Conservation (phyloP, 1,139 yeast species). For the Hyphopichia wangnamkhiaoensis region DNA sequence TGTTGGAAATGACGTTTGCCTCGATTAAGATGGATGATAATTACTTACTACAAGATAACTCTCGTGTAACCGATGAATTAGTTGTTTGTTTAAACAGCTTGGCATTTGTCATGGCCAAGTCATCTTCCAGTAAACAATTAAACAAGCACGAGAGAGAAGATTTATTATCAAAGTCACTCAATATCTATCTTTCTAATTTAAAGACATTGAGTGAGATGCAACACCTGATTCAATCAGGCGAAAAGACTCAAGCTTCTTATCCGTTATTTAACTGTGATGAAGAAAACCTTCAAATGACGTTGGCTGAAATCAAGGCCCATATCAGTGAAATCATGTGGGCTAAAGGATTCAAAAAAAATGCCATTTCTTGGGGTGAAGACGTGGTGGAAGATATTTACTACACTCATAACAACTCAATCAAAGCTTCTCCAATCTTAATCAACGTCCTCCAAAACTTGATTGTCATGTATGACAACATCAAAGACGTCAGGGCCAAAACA, state of each 20-base stretch:
- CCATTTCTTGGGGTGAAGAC: conserved; percentile 66
- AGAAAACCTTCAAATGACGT: conserved; percentile 28
- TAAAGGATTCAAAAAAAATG: conserved; percentile 50
- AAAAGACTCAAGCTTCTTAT: conserved; percentile 28
- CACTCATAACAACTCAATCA: conserved; percentile 28
- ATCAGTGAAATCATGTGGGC: conserved; percentile 69
- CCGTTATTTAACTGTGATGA: conserved; percentile 41
- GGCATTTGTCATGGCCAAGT: conserved; percentile 34
- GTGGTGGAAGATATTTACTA: conserved; percentile 41
- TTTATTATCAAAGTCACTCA: conserved; percentile 26
- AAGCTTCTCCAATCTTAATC: conserved; percentile 31
- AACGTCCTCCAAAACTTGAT: conserved; percentile 33
- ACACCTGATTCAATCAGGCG: conserved; percentile 17
- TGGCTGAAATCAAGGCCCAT: conserved; percentile 53
- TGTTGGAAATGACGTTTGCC: conserved; percentile 33
- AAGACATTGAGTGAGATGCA: conserved; percentile 26
- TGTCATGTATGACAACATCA: conserved; percentile 31
- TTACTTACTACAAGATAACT: conserved; percentile 26
- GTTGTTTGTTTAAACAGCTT: conserved; percentile 33
- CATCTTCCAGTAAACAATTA: conserved; percentile 9
- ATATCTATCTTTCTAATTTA: conserved; percentile 41
- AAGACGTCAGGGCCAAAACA: conserved; percentile 23
- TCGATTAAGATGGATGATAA: conserved; percentile 27
- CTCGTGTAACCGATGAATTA: conserved; percentile 42
- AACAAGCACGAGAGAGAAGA: conserved; percentile 15